These are phyloP conservation scores for Blastobotrys apis DNA, from an alignment of 1,139 yeast genomes.

Conservation along the genomic window DNA sequence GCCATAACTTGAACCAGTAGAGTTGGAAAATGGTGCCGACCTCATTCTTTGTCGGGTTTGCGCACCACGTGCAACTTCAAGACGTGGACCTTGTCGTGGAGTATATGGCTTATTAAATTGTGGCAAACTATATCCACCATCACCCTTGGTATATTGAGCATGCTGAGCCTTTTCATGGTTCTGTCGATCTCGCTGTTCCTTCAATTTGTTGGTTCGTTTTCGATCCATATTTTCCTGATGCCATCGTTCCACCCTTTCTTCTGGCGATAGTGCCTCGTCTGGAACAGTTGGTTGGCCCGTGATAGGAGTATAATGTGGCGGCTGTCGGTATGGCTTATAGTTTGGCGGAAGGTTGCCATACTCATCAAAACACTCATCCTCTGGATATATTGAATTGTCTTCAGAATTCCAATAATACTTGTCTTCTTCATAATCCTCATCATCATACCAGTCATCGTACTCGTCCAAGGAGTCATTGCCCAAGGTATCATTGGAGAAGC, in stretches of 20 bases:
- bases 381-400: no score
- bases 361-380: slow-evolving; percentile 1
- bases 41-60: no score
- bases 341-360: not conserved
- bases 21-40: no score
- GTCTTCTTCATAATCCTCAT: slow-evolving; percentile 2
- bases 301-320: slow-evolving; percentile 3
- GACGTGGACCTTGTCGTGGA: not conserved
- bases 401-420: no score
- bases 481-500: not conserved
- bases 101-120: not conserved
- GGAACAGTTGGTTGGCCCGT: slow-evolving; percentile 1
- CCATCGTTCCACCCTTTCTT: slow-evolving; percentile 9
- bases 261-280: not conserved
- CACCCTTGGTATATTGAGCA: not conserved
- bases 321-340: not conserved
- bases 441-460: not conserved
- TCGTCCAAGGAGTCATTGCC: not conserved
- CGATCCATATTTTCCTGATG: slow-evolving; percentile 8
- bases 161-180: not conserved
- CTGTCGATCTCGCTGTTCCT: not conserved
- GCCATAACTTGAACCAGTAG: no score
- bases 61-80: no score
- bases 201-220: slow-evolving; percentile 2
- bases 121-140: not conserved